A percentile compares a stretch with the other conserved stretches of the same genome.
Conservation (phyloP, 345 rosid species). For the Eucalyptus cladocalyx region DNA sequence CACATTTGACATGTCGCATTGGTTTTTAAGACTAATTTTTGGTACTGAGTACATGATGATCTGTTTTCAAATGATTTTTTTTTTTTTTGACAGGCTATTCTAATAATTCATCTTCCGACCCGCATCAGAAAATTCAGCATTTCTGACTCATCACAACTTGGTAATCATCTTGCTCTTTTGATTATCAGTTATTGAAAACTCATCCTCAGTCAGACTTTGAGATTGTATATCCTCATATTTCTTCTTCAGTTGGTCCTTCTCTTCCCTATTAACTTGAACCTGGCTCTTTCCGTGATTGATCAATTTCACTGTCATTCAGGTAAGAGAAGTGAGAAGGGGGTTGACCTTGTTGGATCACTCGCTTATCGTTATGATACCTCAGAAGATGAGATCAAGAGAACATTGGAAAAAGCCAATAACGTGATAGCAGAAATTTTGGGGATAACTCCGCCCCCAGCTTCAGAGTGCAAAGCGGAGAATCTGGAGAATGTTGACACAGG, state of each 20-base stretch:
- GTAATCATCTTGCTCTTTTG: constrained; percentile 26
- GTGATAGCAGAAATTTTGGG: constrained; percentile 53
- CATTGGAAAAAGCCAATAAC: constrained; percentile 56
- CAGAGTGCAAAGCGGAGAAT: constrained; percentile 48
- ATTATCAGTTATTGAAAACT: not conserved
- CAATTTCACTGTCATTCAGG: constrained; percentile 25
- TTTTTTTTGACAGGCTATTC: constrained; percentile 53
- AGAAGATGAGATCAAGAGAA: constrained; percentile 67
- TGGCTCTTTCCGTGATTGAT: not conserved
- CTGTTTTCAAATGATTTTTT: not conserved
- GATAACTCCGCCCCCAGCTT: constrained; percentile 48
- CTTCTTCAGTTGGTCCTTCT: not conserved
- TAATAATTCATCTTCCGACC: constrained; percentile 75
- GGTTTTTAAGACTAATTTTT: not conserved
- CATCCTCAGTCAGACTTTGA: not conserved
- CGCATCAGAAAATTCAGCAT: constrained; percentile 64
- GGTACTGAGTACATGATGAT: not conserved
- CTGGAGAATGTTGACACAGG: constrained; percentile 57
- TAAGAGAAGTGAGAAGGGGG: constrained; percentile 58
- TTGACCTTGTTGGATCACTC: constrained; percentile 81
- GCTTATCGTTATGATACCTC: constrained; percentile 70
- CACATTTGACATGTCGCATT: not conserved
- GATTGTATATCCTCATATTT: not conserved
- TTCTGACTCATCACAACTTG: constrained; percentile 48
- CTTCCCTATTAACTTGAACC: not conserved